phyloP scores from a whole-genome alignment of 441 rosid genomes.

The Geranium incanum region DNA sequence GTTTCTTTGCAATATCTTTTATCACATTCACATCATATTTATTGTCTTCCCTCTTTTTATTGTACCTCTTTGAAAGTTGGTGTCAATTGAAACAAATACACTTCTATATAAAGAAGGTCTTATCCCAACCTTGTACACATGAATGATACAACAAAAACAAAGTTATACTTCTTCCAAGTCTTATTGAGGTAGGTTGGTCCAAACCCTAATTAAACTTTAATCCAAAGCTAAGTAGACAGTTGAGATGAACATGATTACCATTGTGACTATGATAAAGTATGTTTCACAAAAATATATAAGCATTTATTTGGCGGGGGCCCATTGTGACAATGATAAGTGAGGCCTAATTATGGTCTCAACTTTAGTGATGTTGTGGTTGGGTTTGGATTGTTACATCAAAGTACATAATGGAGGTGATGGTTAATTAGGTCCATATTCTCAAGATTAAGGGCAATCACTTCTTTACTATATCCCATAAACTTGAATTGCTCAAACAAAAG shows the following conservation, averaged over 20 bases:
- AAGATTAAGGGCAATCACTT: slow-evolving; percentile 12
- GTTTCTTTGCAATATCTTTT: no score
- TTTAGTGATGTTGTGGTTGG: slow-evolving; percentile 5
- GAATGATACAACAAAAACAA: no score
- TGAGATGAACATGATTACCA: background rate
- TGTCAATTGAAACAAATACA: no score
- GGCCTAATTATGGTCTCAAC: slow-evolving; percentile 14
- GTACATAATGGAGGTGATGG: slow-evolving; percentile 12
- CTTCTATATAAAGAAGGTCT: no score
- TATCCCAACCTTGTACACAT: no score
- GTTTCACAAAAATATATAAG: background rate
- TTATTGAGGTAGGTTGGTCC: background rate
- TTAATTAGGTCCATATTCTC: slow-evolving; percentile 6
- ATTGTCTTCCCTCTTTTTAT: no score
- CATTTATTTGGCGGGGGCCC: background rate
- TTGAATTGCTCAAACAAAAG: no score
- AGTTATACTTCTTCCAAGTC: background rate
- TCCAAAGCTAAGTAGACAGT: background rate
- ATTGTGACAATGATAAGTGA: slow-evolving; percentile 11
- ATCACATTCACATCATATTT: no score
- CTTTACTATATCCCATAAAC: background rate
- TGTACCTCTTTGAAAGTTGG: no score
- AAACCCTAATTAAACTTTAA: background rate
- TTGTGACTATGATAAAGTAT: background rate
- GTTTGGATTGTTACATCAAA: slow-evolving; percentile 9